Conservation (phyloP, 164 flowering plant species). For the Cinnamomum micranthum region DNA sequence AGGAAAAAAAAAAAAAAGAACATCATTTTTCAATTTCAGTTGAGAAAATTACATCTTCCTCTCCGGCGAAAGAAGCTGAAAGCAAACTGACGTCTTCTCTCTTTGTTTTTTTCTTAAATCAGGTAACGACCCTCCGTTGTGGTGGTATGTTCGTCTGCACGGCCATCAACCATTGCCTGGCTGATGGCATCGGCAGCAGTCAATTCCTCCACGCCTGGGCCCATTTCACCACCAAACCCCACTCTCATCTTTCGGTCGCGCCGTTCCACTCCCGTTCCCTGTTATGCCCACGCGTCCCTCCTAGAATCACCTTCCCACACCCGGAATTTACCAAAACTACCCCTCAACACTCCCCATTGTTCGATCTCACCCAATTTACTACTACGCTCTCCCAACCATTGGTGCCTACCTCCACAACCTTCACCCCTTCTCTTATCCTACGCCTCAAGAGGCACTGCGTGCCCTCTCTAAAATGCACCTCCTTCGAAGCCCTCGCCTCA, state of each 20-base stretch:
- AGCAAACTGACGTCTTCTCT: too few species aligned
- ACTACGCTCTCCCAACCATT: conserved; percentile 49
- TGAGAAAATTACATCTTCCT: too few species aligned
- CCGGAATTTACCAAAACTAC: conserved; percentile 38
- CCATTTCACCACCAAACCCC: conserved; percentile 42
- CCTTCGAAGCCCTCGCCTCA: conserved; percentile 77
- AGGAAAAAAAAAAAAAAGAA: too few species aligned
- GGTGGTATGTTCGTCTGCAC: conserved; percentile 84
- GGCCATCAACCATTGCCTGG: conserved; percentile 77
- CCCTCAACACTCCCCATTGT: conserved; percentile 3
- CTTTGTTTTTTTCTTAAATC: background rate
- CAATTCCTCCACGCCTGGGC: conserved; percentile 91
- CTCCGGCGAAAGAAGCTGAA: too few species aligned
- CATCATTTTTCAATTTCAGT: too few species aligned
- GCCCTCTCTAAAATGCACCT: conserved; percentile 74
- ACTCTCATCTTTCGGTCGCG: conserved; percentile 19
- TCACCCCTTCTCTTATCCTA: conserved; percentile 50
- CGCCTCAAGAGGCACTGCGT: conserved; percentile 56
- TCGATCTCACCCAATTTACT: conserved; percentile 26
- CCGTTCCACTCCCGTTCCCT: conserved; percentile 64
- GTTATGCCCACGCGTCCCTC: conserved; percentile 46
- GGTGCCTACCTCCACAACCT: conserved; percentile 50
- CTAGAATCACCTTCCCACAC: conserved; percentile 32
- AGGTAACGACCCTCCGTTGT: conserved; percentile 75
- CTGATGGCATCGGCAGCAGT: conserved; percentile 84